phyloP scores from a whole-genome alignment of 257 asterid genomes.

The Solanum pimpinellifolium region DNA sequence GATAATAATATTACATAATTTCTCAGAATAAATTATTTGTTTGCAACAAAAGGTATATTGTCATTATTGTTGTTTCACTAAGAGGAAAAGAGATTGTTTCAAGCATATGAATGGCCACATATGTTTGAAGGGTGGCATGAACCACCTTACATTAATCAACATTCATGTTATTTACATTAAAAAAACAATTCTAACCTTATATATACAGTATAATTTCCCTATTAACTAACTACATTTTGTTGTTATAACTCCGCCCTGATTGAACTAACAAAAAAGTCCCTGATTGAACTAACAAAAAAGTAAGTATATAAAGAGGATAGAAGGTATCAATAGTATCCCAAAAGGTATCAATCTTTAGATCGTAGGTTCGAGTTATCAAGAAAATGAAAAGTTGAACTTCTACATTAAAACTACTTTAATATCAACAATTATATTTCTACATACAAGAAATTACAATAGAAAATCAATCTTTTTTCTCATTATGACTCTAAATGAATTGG shows the following conservation, averaged over 20 bases:
- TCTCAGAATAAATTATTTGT: background rate
- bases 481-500: conserved; percentile 39
- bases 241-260: background rate
- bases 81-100: background rate
- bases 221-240: background rate
- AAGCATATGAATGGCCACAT: too few relatives aligned
- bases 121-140: background rate
- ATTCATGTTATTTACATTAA: background rate
- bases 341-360: too few relatives aligned
- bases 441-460: background rate
- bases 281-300: background rate
- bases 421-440: background rate
- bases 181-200: background rate
- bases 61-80: background rate
- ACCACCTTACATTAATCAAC: background rate
- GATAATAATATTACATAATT: too few relatives aligned
- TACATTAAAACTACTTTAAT: background rate
- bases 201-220: background rate
- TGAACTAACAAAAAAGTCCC: background rate
- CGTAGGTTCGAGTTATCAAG: background rate
- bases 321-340: background rate
- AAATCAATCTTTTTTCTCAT: background rate
- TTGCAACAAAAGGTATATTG: too few relatives aligned
- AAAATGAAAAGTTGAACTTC: background rate
- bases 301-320: background rate